These are phyloP conservation scores for Pichia eremophila DNA, from an alignment of 805 yeast genomes.

Conservation along the genomic window DNA sequence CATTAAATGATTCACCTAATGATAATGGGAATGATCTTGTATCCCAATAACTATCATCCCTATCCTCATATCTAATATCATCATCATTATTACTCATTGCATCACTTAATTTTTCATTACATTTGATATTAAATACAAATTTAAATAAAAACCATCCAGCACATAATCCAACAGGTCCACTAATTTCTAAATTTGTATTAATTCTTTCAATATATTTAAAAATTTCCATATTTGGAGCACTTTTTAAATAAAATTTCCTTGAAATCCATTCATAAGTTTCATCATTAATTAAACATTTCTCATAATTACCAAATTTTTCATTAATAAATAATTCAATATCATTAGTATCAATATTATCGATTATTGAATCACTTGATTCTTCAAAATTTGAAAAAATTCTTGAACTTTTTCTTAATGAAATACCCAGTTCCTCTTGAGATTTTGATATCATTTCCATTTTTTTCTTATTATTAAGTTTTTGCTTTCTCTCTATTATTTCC, in stretches of 20 bases:
- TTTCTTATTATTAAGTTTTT: neutral
- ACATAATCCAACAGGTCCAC: constrained; percentile 25
- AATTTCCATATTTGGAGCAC: constrained; percentile 23
- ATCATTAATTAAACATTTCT: constrained; percentile 5
- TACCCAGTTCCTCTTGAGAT: constrained; percentile 22
- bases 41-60: neutral
- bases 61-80: neutral
- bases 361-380: neutral
- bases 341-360: too few relatives aligned
- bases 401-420: constrained; percentile 20
- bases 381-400: constrained; percentile 23
- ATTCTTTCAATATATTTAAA: constrained; percentile 24
- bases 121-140: constrained; percentile 20
- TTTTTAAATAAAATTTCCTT: constrained; percentile 24
- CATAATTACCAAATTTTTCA: constrained; percentile 9
- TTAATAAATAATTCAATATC: neutral
- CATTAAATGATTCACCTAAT: constrained; percentile 1
- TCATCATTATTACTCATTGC: neutral
- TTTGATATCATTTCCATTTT: constrained; percentile 9
- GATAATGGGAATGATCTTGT: constrained; percentile 4
- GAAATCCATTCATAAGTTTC: constrained; percentile 10
- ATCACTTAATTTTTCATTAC: constrained; percentile 8
- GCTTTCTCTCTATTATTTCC: neutral
- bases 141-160: constrained; percentile 26
- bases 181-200: constrained; percentile 21